Conservation (phyloP, 1,284 basidiomycete species). For the Trichosporon coremiiforme region DNA sequence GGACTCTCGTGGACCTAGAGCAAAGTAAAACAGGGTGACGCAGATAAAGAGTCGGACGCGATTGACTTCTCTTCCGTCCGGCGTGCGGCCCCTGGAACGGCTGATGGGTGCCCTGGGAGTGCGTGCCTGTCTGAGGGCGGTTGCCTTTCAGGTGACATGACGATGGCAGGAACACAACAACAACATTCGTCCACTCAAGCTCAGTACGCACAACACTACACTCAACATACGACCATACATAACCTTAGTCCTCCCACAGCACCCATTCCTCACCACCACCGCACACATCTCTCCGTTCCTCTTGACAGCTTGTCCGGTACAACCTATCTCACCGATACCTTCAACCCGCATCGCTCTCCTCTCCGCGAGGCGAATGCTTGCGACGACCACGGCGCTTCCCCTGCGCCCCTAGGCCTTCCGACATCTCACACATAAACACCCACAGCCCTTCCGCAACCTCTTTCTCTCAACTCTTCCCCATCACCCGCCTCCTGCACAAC, state of each 20-base stretch:
- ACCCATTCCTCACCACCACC: background rate
- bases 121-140: background rate
- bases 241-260: background rate
- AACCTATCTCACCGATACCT: background rate
- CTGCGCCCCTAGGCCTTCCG: slow-evolving; percentile 16
- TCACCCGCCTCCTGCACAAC: background rate
- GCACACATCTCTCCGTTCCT: background rate
- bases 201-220: too few relatives aligned
- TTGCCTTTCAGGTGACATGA: slow-evolving; percentile 1
- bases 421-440: slow-evolving; percentile 3
- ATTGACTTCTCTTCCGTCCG: slow-evolving; percentile 1
- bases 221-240: too few relatives aligned
- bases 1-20: background rate
- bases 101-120: background rate
- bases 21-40: background rate
- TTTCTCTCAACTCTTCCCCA: slow-evolving; percentile 30
- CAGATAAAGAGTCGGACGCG: background rate
- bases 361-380: slow-evolving; percentile 13
- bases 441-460: slow-evolving; percentile 3
- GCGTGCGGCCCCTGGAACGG: background rate
- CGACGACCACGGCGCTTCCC: slow-evolving; percentile 18
- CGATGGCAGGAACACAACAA: slow-evolving; percentile 18
- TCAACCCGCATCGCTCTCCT: background rate
- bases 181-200: background rate
- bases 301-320: background rate